These are phyloP conservation scores for Lodderomyces metapsilosis DNA, from an alignment of 1,139 yeast genomes.

Conservation along the genomic window DNA sequence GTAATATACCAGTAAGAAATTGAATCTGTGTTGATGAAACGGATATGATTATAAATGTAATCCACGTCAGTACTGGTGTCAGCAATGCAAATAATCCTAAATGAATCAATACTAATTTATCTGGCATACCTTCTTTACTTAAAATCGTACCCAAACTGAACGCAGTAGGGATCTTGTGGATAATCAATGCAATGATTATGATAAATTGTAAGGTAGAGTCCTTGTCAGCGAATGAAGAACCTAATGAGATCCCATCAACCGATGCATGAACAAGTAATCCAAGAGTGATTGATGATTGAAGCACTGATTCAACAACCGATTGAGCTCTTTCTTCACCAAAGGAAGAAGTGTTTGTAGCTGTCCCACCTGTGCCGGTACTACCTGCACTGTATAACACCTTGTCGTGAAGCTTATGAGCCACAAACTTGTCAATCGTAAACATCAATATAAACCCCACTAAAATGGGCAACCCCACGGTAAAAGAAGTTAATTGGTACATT, in stretches of 20 bases:
- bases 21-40: constrained; percentile 26
- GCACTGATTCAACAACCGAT: constrained; percentile 22
- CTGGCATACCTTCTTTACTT: constrained; percentile 31
- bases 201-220: constrained; percentile 47
- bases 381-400: background rate
- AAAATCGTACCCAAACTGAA: constrained; percentile 65
- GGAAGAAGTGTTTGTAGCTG: constrained; percentile 6
- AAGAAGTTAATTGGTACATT: constrained; percentile 11
- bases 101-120: constrained; percentile 37
- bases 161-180: constrained; percentile 77
- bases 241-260: constrained; percentile 76
- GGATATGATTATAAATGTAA: constrained; percentile 40
- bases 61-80: constrained; percentile 53
- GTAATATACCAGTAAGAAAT: constrained; percentile 46
- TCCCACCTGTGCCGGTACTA: too few relatives aligned
- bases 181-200: constrained; percentile 57
- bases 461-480: constrained; percentile 29
- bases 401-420: constrained; percentile 9
- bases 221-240: constrained; percentile 54
- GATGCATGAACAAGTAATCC: constrained; percentile 67
- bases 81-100: constrained; percentile 47
- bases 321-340: constrained; percentile 13
- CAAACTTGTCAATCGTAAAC: constrained; percentile 47
- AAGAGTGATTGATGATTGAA: constrained; percentile 46
- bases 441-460: constrained; percentile 52